Evolutionary conservation across 164 flowering plant species (phyloP), one percentile per base, ranked within the genome.

Genomic region (Malania oleifera): DNA sequence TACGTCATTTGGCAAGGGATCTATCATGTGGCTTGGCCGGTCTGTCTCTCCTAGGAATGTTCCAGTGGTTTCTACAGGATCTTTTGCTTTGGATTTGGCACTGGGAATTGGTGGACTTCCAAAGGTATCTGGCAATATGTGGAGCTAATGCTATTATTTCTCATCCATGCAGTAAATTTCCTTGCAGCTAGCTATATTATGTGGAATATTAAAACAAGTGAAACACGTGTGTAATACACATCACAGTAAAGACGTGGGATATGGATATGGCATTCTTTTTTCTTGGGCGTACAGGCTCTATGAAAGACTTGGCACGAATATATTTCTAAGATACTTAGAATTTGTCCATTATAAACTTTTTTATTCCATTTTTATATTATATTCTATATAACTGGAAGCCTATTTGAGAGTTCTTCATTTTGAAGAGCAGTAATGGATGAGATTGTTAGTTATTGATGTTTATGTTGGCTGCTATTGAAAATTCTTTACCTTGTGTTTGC

Each of bases 21-120:
- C 99, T 18, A 93, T 93, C 47, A 93, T 93, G 99, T 93, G 97
- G 96, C 86, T 93, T 67, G 96, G 96, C 52, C 85, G 87, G n/a
- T 71, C 89, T 38, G 64, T 11, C 43, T 46, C 82, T 58, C 73
- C 75, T 48, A 76, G 61, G 62, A 34, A 68, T 67, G 89, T 85
- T 40, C 91, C 97, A 0, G 96, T 90, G 43, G 71, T 93, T 25
- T 85, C 97, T 45, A 86, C 95, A 0, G 99, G 99, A 41, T 93
- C 99, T 41, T 84, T 93, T 75, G 64, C 86, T 38, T 66, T 93
- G 68, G 99, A 93, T 66, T 38, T 83, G 41, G 99, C 97, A 43
- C 67, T 93, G 53, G 99, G 97, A 17, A 72, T 74, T 63, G 97
- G 99, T 61, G 99, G 97, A 46, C 72, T 90, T 62, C 99, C 99